A percentile compares a stretch with the other conserved stretches of the same genome.
Evolutionary conservation across 2,329 filamentous ascomycete genomes (phyloP).

Genomic region (Myriangium duriaei): DNA sequence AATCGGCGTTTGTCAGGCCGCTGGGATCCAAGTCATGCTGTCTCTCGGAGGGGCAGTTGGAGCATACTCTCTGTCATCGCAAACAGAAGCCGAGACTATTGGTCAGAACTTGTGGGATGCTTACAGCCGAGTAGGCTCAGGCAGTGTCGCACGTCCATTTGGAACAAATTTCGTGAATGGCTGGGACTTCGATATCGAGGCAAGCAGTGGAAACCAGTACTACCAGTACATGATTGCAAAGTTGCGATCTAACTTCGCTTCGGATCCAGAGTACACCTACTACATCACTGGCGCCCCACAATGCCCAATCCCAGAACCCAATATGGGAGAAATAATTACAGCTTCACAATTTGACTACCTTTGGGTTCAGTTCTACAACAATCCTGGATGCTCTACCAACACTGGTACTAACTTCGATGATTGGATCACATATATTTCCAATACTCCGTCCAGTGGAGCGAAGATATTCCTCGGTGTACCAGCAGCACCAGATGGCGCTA

Average conservation of each 20-base stretch:
- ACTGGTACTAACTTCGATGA: slow-evolving; percentile 24
- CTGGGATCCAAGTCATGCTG: background rate
- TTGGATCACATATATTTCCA: slow-evolving; percentile 33
- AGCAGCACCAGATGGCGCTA: slow-evolving; percentile 16
- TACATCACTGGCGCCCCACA: slow-evolving; percentile 38
- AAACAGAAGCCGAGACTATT: background rate
- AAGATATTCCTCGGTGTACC: slow-evolving; percentile 44
- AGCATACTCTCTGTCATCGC: background rate
- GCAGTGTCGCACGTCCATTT: background rate
- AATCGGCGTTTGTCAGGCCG: background rate
- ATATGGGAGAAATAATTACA: slow-evolving; percentile 30
- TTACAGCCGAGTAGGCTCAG: background rate
- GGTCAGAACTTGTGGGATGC: background rate
- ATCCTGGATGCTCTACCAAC: slow-evolving; percentile 15
- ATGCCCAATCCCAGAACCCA: slow-evolving; percentile 33
- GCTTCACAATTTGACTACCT: slow-evolving; percentile 31
- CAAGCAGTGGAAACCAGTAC: background rate
- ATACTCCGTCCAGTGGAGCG: slow-evolving; percentile 24
- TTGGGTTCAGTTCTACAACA: slow-evolving; percentile 37
- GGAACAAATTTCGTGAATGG: background rate
- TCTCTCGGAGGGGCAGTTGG: background rate
- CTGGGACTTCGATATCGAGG: background rate
- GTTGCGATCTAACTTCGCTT: background rate
- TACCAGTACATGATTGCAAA: background rate
- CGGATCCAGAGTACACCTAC: slow-evolving; percentile 9